A percentile compares a stretch with the other conserved stretches of the same genome.
phyloP scores from a whole-genome alignment of 441 rosid species.

The Aleurites moluccanus region DNA sequence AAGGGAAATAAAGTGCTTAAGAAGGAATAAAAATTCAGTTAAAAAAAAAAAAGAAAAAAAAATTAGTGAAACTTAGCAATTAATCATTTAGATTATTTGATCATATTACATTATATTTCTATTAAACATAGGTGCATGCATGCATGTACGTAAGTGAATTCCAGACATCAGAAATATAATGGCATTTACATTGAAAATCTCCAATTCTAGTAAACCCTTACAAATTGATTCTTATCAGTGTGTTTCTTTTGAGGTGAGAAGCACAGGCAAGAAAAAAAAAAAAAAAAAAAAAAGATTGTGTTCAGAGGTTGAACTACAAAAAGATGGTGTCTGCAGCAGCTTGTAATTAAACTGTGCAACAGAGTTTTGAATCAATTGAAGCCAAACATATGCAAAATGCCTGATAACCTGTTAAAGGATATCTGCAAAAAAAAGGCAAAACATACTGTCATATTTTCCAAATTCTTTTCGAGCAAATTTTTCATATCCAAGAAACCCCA shows the following conservation, averaged over 20 bases:
- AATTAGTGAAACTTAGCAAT: too few species aligned
- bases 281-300: neutral
- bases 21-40: too few species aligned
- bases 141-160: neutral
- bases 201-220: neutral
- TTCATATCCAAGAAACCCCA: neutral
- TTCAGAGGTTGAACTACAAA: constrained; percentile 57
- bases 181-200: neutral
- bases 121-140: neutral
- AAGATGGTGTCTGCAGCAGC: neutral
- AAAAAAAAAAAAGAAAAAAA: too few species aligned
- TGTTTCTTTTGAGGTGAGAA: neutral
- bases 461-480: neutral
- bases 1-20: too few species aligned
- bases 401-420: constrained; percentile 83
- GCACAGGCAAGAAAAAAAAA: neutral
- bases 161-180: neutral
- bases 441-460: neutral
- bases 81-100: too few species aligned
- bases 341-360: constrained; percentile 59
- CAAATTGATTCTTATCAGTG: neutral
- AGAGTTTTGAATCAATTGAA: constrained; percentile 86
- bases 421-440: constrained; percentile 43
- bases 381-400: constrained; percentile 90
- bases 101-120: too few species aligned